phyloP scores from a whole-genome alignment of 2,329 filamentous ascomycete species.

The Beauveria australis region DNA sequence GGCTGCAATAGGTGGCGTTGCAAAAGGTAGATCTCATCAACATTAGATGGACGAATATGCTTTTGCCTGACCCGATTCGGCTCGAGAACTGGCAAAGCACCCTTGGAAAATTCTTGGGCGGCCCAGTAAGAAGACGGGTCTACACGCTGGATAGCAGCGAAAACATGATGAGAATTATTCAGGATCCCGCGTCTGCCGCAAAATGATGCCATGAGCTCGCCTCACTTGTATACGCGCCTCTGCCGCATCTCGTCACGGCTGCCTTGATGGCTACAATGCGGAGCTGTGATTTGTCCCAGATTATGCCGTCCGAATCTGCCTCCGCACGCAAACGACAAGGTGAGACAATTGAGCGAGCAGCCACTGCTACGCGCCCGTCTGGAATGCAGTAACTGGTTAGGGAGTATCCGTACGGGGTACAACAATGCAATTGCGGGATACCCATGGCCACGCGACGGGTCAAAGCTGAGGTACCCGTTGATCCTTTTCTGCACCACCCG shows the following conservation, averaged over 20 bases:
- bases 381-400: background rate
- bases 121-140: too few relatives aligned
- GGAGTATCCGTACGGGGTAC: too few relatives aligned
- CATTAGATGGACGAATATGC: background rate
- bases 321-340: background rate
- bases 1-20: background rate
- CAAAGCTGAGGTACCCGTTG: background rate
- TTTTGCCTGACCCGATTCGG: background rate
- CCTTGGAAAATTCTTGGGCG: too few relatives aligned
- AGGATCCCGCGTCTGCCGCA: too few relatives aligned
- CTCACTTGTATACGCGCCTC: background rate
- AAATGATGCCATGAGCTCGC: background rate
- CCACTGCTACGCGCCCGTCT: background rate
- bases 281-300: conserved; percentile 9
- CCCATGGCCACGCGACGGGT: too few relatives aligned
- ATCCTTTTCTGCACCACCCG: background rate
- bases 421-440: too few relatives aligned
- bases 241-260: background rate
- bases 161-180: background rate
- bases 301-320: background rate
- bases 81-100: too few relatives aligned
- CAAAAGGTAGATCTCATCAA: background rate
- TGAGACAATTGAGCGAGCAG: background rate
- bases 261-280: background rate
- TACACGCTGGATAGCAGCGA: background rate